Base-by-base conservation (phyloP, 2,329 filamentous ascomycete species). In the Alternaria arbusti region DNA sequence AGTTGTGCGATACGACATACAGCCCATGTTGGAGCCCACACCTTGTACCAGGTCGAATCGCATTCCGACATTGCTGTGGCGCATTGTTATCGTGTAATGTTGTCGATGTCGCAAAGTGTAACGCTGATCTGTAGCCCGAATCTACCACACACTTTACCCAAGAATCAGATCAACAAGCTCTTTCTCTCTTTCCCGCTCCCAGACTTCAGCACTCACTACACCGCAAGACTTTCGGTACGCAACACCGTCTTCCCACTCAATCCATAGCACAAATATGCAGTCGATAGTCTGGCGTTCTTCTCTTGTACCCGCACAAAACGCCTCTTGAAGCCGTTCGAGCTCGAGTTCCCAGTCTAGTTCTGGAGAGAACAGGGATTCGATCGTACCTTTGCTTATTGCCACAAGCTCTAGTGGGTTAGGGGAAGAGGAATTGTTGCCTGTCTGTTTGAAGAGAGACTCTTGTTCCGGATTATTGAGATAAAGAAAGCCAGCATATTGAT, bases 401-500 rank as follows among this genome's bases (percentile, higher is more conserved):
- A 40, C 36, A 40, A 40, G 32, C 15, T 40, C 32, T 10, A 40
- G 1, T 17, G 32, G 32, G 9, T 40, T 40, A 0, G 15, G 15
- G 15, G 7, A n/a, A 3, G 32, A 40, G 1, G 32, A 17, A 2
- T n/a, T 3, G 1, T 0, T n/a, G 15, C 15, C 15, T 2, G 15
- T 17, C 15, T 10, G 1, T 40, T 1, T 10, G 1, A 40, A 40
- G 1, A 40, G 32, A 17, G 32, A 40, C 10, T 40, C 15, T 40
- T 40, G 15, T 17, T 40, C 32, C 10, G 32, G 0, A 2, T 2
- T 40, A 2, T 40, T 40, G 36, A 40, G 36, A 8, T 40, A 11
- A 17, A 40, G 1, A 17, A 40, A 17, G 15, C 36, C 36, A 17
- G 1, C n/a, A 1, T 10, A 10, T 11, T 40, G n/a, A 40, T 17